Conservation (phyloP, 2,329 filamentous ascomycete species). For the Aspergillus candidus region DNA sequence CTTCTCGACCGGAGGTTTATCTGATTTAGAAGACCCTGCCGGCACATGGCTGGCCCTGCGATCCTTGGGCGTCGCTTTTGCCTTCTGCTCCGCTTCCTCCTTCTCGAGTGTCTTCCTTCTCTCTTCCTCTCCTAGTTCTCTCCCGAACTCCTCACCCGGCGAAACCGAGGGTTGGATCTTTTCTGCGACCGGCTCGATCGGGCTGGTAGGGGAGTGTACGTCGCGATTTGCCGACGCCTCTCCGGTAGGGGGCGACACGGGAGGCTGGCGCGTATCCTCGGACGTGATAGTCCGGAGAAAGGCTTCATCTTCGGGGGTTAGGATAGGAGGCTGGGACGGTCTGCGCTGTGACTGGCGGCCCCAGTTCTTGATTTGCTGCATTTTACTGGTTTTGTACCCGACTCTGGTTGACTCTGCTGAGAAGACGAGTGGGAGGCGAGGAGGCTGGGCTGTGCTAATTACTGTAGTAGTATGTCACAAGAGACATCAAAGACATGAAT, state of each 20-base stretch:
- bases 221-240: slow-evolving; percentile 2
- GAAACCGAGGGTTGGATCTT: slow-evolving; percentile 46
- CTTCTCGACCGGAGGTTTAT: slow-evolving; percentile 16
- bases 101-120: slow-evolving; percentile 27
- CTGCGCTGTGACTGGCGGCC: slow-evolving; percentile 27
- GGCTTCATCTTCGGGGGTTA: slow-evolving; percentile 57
- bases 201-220: slow-evolving; percentile 12
- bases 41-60: slow-evolving; percentile 7
- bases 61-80: no score
- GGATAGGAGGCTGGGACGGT: slow-evolving; percentile 38
- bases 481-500: no score
- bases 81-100: slow-evolving; percentile 3
- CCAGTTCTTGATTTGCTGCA: slow-evolving; percentile 41
- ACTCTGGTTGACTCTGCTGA: background rate
- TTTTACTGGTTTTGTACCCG: slow-evolving; percentile 10
- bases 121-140: slow-evolving; percentile 27
- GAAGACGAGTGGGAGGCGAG: no score
- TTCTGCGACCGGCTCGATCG: slow-evolving; percentile 41
- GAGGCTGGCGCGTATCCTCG: slow-evolving; percentile 29
- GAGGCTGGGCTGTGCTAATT: no score
- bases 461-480: no score
- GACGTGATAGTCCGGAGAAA: slow-evolving; percentile 50
- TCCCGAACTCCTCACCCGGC: slow-evolving; percentile 39
- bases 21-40: slow-evolving; percentile 14
- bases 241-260: background rate